Evolutionary conservation across 495 filamentous ascomycete species (phyloP), one percentile per base, ranked within the genome.

Genomic region (Parachaetomium inaequale): DNA sequence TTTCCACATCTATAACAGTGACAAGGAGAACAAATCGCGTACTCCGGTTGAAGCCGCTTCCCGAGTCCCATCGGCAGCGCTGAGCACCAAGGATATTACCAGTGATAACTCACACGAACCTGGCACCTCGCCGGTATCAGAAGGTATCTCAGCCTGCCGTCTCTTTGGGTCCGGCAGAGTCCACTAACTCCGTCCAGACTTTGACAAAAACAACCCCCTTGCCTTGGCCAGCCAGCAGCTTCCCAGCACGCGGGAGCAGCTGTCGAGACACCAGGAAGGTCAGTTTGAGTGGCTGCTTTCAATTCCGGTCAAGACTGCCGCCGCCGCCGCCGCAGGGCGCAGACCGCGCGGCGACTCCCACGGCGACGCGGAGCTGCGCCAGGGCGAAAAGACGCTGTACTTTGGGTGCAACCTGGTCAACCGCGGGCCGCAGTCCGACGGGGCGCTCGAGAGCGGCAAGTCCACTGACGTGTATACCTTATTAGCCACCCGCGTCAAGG

Each of bases 211-310:
- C 56, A 66, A 67, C 50, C 62, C 72, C 28, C 69, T 82, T 23
- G 63, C 70, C 7, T 53, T 66, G 54, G 74, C 74, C 49, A 69
- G 70, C 55, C 69, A 62, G 52, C 64, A 70, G 29, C 65, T 77
- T 50, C 67, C 73, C 26, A 68, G 68, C 58, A 69, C 69, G 59
- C 57, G 72, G 47, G 72, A 78, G 64, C 73, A 81, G 60, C 50
- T 81, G 55, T 66, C 71, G 53, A 80, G 79, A 66, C 78, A 81
- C 70, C 75, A 77, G 63, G 74, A 76, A 74, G 78, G 81, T 75
- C 75, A 78, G 70, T 84, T 76, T 65, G 74, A 80, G 55, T 79
- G 76, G 69, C 65, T 81, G 54, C 62, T 81, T 46, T 70, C 77
- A 51, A 63, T 79, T 38, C 71, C 64, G 12, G 32, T 72, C 10